Base-by-base conservation (phyloP, 768 basidiomycete species). In the Zangia roseola region DNA sequence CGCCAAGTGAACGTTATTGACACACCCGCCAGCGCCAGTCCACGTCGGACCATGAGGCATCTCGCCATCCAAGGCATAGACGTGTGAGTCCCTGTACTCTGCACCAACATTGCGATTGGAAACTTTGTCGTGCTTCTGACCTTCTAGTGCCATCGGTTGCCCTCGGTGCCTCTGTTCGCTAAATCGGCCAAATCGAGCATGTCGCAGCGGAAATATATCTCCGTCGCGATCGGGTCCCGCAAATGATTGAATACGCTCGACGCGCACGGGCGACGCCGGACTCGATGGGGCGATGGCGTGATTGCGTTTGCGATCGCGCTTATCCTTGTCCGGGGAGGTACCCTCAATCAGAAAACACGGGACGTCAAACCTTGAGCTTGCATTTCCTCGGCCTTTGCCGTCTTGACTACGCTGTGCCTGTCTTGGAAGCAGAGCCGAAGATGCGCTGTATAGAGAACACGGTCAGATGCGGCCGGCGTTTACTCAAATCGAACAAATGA, bases 341-440 rank as follows among this genome's bases (percentile, higher is more conserved):
- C 43, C 33, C 36, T 59, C 48, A 33, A 60, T 37, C 25, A 50
- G 50, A 48, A 65, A 51, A 12, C 48, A 57, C 9, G 53, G 52
- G 6, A 60, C 31, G 54, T 51, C 45, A 49, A 54, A 59, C 51
- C 26, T 48, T 50, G 60, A 47, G 45, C 34, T 56, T 51, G 50
- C 14, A 21, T 40, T 50, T 39, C 17, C 31, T 16, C 35, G 14
- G 24, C 21, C 28, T n/a, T 37, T 23, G 10, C 23, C 34, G 10
- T 17, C 28, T 14, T 25, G 4, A 24, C 14, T 5, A 9, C 31
- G 23, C 40, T 20, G 57, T 53, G 47, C 54, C 54, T 49, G 54
- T 33, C 34, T 38, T 41, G 50, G 23, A 46, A 40, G 33, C 23
- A 13, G n/a, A n/a, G n/a, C n/a, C n/a, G n/a, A 41, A 49, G 40